Conservation (phyloP, 148 eudicot genomes). For the Limonium bicolor region DNA sequence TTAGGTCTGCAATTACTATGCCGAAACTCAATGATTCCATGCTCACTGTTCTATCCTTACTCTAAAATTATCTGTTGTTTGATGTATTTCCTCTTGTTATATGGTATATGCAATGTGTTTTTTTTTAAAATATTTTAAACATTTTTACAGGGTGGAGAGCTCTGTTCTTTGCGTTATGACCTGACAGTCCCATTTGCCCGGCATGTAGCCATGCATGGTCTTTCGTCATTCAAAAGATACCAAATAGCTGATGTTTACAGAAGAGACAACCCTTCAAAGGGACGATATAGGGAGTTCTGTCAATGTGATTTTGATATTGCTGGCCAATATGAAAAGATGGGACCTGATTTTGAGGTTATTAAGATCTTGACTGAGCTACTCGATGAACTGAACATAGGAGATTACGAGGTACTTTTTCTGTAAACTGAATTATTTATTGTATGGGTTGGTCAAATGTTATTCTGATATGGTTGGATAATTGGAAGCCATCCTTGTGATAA, state of each 20-base stretch:
- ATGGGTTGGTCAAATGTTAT: too few species aligned
- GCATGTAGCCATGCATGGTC: slow-evolving; percentile 76
- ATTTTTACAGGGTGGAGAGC: slow-evolving; percentile 78
- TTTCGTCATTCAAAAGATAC: slow-evolving; percentile 81
- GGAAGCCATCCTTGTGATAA: too few species aligned
- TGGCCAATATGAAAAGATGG: slow-evolving; percentile 77
- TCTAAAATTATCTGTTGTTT: not conserved
- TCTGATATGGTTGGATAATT: too few species aligned
- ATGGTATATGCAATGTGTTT: too few species aligned
- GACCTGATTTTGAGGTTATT: slow-evolving; percentile 85
- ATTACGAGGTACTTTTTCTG: slow-evolving; percentile 93
- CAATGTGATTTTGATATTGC: slow-evolving; percentile 97
- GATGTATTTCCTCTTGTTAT: not conserved
- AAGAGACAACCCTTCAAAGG: slow-evolving; percentile 95
- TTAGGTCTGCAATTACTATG: too few species aligned
- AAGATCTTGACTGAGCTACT: slow-evolving; percentile 85
- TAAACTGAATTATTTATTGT: too few species aligned
- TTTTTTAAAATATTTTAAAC: too few species aligned
- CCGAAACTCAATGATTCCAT: not conserved
- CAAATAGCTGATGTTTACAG: slow-evolving; percentile 93
- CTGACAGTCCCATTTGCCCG: slow-evolving; percentile 93
- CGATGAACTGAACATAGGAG: slow-evolving; percentile 75
- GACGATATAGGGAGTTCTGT: slow-evolving; percentile 94
- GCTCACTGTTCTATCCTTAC: not conserved
- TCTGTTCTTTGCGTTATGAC: slow-evolving; percentile 88